Evolutionary conservation across 2,329 filamentous ascomycete genomes (phyloP).

Genomic region (Colletotrichum trifolii): DNA sequence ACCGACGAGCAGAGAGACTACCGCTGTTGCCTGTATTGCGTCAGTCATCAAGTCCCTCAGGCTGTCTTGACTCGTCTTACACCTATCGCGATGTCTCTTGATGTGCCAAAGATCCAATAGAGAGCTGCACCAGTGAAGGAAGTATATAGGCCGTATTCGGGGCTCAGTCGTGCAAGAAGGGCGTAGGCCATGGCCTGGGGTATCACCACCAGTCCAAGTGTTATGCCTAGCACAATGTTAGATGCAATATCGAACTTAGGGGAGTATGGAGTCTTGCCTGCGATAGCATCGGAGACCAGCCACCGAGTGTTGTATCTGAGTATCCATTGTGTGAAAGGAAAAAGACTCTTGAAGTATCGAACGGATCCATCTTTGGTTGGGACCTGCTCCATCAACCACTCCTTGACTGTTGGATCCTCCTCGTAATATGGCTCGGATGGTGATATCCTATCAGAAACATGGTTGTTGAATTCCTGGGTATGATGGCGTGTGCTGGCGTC

Average conservation of each 20-base stretch:
- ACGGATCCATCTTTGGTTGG: conserved; percentile 60
- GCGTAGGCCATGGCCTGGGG: conserved; percentile 87
- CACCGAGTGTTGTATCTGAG: conserved; percentile 77
- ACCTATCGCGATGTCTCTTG: conserved; percentile 86
- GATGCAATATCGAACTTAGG: not conserved
- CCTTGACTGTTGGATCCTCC: conserved; percentile 71
- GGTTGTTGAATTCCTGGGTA: conserved; percentile 20
- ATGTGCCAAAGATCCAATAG: conserved; percentile 88
- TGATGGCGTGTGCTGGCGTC: conserved; percentile 52
- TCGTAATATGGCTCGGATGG: conserved; percentile 58
- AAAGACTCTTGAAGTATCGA: conserved; percentile 63
- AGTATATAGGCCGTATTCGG: conserved; percentile 81
- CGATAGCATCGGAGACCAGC: conserved; percentile 78
- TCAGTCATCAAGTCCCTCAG: too few species aligned
- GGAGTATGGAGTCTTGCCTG: conserved; percentile 58
- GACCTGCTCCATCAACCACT: conserved; percentile 68
- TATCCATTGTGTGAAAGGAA: conserved; percentile 78
- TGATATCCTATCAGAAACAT: conserved; percentile 12
- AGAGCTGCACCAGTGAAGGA: conserved; percentile 84
- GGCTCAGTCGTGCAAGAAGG: conserved; percentile 72
- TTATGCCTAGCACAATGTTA: conserved; percentile 46
- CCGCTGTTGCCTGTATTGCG: conserved; percentile 63
- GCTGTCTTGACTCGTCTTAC: conserved; percentile 43
- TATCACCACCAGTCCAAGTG: conserved; percentile 75
- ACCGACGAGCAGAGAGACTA: conserved; percentile 63